Percentiles rank a stretch among this genome's conserved stretches.
These are phyloP conservation scores for Colletotrichum zoysiae DNA, from an alignment of 2,329 filamentous ascomycete genomes.

Conservation along the genomic window DNA sequence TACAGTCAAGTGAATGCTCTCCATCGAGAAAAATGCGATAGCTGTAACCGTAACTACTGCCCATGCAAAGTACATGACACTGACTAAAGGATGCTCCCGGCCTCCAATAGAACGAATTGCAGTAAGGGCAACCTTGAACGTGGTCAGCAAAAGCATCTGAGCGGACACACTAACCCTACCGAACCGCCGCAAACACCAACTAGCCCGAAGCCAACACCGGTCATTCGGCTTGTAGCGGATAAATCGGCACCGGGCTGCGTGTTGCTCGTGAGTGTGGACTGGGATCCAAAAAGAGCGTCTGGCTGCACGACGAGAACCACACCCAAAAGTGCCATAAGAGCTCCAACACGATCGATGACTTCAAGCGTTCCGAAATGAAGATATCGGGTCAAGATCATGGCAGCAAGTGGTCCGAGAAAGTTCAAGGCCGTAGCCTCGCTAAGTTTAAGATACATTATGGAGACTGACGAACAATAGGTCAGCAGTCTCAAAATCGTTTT, in stretches of 20 bases:
- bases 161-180: no score
- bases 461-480: slow-evolving; percentile 1
- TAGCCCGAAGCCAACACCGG: no score
- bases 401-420: slow-evolving; percentile 28
- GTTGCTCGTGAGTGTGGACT: not conserved
- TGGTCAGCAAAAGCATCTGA: no score
- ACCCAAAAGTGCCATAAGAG: slow-evolving; percentile 24
- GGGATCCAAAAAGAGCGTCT: slow-evolving; percentile 15
- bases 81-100: no score
- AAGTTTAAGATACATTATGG: slow-evolving; percentile 35
- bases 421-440: slow-evolving; percentile 37
- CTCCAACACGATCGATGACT: slow-evolving; percentile 18
- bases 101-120: no score
- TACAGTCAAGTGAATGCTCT: no score
- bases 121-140: no score
- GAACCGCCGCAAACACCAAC: no score
- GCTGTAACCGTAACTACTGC: no score
- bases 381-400: slow-evolving; percentile 32
- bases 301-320: slow-evolving; percentile 34
- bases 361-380: slow-evolving; percentile 28
- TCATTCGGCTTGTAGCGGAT: slow-evolving; percentile 10
- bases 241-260: not conserved
- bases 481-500: rapidly evolving
- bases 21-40: no score
- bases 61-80: no score